Base-by-base conservation (phyloP, 345 rosid species). In the Sonneratia alba region DNA sequence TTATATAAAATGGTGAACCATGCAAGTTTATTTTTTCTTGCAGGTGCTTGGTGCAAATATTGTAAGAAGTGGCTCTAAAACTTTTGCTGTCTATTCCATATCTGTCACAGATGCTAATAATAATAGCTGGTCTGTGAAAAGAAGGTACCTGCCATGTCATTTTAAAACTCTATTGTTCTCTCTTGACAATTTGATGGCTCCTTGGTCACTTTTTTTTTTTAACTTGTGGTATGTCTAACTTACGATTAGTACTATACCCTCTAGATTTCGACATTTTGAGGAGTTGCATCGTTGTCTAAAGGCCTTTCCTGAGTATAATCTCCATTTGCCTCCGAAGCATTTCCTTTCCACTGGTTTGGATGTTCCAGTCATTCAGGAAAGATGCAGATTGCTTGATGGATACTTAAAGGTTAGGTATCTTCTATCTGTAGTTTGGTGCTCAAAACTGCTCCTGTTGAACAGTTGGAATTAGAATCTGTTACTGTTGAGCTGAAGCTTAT, bases 31-130 rank as follows among this genome's bases (percentile, higher is more conserved):
- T 55, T 70, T 71, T 18, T 74, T 40, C 71, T 78, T 79, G 82
- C 88, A 96, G 99, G 99, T 96, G 70, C 74, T 87, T 85, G 99
- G 97, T 73, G 97, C 98, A 71, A 96, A 96, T 87, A 88, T 92
- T 81, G 99, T 92, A 82, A 86, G 81, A 84, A 86, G 98, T 81
- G 88, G 86, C 75, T 91, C 98, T 59, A 92, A 75, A 82, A 91
- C 85, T 49, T 92, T 96, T 85, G 89, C 99, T 43, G 98, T 96
- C 72, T 96, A 96, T 78, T 92, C 98, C 72, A 74, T 96, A 79
- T 83, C 99, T 69, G 99, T 91, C 71, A 83, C 97, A 34, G 98
- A 92, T 82, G 88, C 84, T 76, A 86, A 87, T 77, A 87, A 79
- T 74, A 87, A 91, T 82, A 82, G 89, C 78, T 96, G 99, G 99